These are phyloP conservation scores for Digitaria exilis DNA, from an alignment of 202 grass and related monocot genomes.

Conservation along the genomic window DNA sequence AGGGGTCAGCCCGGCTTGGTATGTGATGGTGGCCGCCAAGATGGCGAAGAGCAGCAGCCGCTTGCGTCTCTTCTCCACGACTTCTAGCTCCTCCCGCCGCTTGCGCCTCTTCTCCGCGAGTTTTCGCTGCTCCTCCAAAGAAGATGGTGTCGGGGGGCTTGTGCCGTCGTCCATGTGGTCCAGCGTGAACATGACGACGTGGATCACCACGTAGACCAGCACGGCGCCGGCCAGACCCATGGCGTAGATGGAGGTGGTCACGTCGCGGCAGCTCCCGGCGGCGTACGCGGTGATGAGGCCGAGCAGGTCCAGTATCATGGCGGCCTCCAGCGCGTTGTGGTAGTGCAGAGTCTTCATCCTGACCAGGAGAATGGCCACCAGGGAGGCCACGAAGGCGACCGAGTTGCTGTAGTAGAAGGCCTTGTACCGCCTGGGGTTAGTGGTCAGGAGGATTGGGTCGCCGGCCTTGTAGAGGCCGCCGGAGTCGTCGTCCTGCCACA, in stretches of 20 bases:
- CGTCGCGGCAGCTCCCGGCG: not conserved
- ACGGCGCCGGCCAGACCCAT: not conserved
- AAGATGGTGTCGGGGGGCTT: too few species aligned
- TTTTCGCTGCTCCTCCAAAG: too few species aligned
- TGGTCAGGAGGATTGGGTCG: not conserved
- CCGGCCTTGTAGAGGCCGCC: not conserved
- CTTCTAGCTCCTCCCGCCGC: not conserved
- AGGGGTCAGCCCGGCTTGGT: conserved; percentile 39
- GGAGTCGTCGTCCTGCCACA: not conserved
- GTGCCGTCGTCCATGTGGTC: not conserved
- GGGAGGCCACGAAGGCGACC: conserved; percentile 12
- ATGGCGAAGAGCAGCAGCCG: conserved; percentile 35
- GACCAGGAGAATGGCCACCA: not conserved
- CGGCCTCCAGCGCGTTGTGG: conserved; percentile 22
- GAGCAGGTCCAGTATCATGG: conserved; percentile 10
- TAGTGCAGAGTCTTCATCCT: not conserved
- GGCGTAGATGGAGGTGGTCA: not conserved
- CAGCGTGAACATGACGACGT: not conserved
- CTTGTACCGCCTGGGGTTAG: conserved; percentile 4
- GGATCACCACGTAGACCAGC: conserved; percentile 21
- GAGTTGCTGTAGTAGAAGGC: conserved; percentile 28
- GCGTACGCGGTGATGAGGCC: conserved; percentile 19
- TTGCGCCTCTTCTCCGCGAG: not conserved
- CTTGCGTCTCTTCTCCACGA: conserved; percentile 16
- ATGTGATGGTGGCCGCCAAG: conserved; percentile 30